Evolutionary conservation across 1,284 basidiomycete genomes (phyloP), one percentile per base, ranked within the genome.

Genomic region (Moniliella sp.): DNA sequence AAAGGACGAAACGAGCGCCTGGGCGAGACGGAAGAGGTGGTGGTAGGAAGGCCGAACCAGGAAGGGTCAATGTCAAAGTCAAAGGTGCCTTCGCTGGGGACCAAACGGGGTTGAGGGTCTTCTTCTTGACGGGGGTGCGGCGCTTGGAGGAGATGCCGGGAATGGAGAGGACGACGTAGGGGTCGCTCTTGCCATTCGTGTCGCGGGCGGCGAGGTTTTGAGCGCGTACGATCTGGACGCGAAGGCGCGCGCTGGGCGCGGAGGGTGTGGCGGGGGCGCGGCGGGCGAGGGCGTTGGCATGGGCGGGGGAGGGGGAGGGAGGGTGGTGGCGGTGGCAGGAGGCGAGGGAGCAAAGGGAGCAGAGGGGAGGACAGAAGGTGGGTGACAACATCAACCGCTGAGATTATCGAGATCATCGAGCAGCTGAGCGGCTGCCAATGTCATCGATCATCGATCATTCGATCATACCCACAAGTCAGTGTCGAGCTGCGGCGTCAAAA

Each of bases 81-180:
- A 32, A 48, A 43, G 0, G 41, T 37, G 12, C 47, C 56, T 26
- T 52, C 50, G 3, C 34, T n/a, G 38, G 16, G 0, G 65, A 59
- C 59, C 73, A 93, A 2, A 64, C 61, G 0, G 86, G 86, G 48
- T 78, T 76, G n/a, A 78, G 57, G 0, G 70, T 75, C 38, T 75
- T 73, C 57, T 77, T 81, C 19, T 72, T 63, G n/a, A 80, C 78
- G 0, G 81, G 72, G 0, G 83, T 88, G 27, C 72, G 66, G n/a
- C 75, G 67, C 3, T 67, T 69, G 19, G 69, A 68, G 15, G 37
- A 26, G n/a, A 41, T 40, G 31, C 48, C 46, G 19, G 44, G 41
- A 3, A 52, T 37, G 30, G 55, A 43, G 32, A 61, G 41, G 30
- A 46, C 42, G 34, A 57, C 39, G 32, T 49, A 62, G 4, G 62